Base-by-base conservation (phyloP, 768 basidiomycete genomes). In the Pleurotus tuoliensis region DNA sequence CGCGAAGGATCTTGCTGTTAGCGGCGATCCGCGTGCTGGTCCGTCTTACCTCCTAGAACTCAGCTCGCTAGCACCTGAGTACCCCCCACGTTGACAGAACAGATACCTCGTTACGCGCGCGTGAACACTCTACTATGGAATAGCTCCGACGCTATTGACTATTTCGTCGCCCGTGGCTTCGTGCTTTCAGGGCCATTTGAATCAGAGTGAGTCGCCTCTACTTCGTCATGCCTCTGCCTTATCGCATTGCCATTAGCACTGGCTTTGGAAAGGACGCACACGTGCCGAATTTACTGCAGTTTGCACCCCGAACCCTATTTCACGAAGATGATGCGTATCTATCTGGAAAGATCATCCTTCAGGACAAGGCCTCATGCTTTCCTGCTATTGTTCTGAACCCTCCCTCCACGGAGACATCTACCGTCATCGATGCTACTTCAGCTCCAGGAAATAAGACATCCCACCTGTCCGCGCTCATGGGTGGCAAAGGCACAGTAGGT, bases 381-480 rank as follows among this genome's bases (percentile, higher is more conserved):
- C 93, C 97, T 15, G 93, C 96, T 0, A 75, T 85, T 57, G 82
- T 98, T 5, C 83, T 99, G n/a, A 80, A 84, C 18, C 90, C 92
- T 43, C 88, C 87, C 9, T 71, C 76, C 1, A 68, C 65, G 16
- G 76, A 82, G 18, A 68, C 76, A 41, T 70, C 73, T 54, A 75
- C 80, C 47, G 90, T 94, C 27, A 89, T 98, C 40, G 96, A 98
- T 69, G 94, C 93, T 11, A 98, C 94, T 9, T 90, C 94, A 40
- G 97, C 97, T 1, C 97, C 97, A 0, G 97, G 97, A 0, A 99
- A 99, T 73, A 99, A 99, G 73, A 98, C 97, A 1, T 90, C 94
- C 6, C 93, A 96, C 70, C 71, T 98, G 20, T 90, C 91, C 62
- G 92, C 94, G 20, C 73, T 98, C 44, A 92, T 98, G 90, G 67